Evolutionary conservation across 2,329 filamentous ascomycete species (phyloP), one percentile per base, ranked within the genome.

Genomic region (Helotiales sp.): DNA sequence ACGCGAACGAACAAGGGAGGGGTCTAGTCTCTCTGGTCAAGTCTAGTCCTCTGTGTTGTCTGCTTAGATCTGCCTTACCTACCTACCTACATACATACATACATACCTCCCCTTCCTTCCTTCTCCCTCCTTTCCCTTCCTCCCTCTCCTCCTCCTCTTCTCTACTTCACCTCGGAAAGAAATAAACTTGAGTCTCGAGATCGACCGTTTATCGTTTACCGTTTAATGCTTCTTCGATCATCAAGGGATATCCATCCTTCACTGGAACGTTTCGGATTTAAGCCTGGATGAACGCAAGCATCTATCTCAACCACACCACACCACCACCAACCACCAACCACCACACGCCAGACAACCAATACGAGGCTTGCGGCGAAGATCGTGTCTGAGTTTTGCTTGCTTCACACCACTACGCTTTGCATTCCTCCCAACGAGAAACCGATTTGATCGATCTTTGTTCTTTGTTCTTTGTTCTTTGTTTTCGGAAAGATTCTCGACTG

Each of bases 151-250:
- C 0, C n/a, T 26, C 30, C 3, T 24, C n/a, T 28, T 22, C 43
- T 13, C 30, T 8, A 22, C 37, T 43, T 40, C 34, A 8, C 3
- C 34, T 40, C 34, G 3, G n/a, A n/a, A n/a, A n/a, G n/a, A n/a
- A n/a, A n/a, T n/a, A n/a, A n/a, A n/a, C n/a, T 20, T 43, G 15
- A 5, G 3, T n/a, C 20, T 43, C 17, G 40, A 43, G 10, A 4
- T 43, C 20, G 40, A 43, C 3, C 17, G n/a, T 20, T 15, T 6
- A 43, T n/a, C 40, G 4, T 43, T n/a, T n/a, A n/a, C 15, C 20
- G 22, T 49, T 55, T 55, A 55, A 55, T 55, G 50, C 50, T 55
- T 55, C 50, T 34, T 34, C 50, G 11, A 2, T 34, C 50, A n/a
- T 30, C 50, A 34, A 55, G 28, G 50, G 6, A 7, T 13, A 55